Conservation (phyloP, 495 filamentous ascomycete species). For the Trichoderma virens region DNA sequence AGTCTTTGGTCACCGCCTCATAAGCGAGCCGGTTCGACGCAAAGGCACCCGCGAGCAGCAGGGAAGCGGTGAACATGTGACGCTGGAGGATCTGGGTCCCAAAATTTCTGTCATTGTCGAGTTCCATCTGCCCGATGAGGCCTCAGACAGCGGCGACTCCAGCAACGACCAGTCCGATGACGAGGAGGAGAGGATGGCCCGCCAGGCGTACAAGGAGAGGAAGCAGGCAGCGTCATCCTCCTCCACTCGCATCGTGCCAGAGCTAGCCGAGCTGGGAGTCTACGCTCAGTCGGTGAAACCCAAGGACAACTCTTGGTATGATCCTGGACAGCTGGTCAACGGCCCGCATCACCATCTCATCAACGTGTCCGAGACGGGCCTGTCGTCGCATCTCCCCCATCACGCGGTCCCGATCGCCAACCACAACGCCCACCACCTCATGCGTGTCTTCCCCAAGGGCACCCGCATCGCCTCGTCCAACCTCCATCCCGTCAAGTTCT, state of each 20-base stretch:
- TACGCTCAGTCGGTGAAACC: slow-evolving; percentile 53
- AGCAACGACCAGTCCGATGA: slow-evolving; percentile 24
- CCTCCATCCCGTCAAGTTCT: slow-evolving; percentile 42
- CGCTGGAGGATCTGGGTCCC: slow-evolving; percentile 37
- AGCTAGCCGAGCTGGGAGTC: slow-evolving; percentile 45
- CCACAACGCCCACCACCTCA: slow-evolving; percentile 45
- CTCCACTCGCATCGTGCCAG: slow-evolving; percentile 38
- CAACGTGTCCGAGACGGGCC: slow-evolving; percentile 46
- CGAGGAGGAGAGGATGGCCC: slow-evolving; percentile 34
- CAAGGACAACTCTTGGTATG: slow-evolving; percentile 43
- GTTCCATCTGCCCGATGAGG: slow-evolving; percentile 42
- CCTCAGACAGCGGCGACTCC: slow-evolving; percentile 18
- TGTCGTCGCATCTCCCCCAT: slow-evolving; percentile 29
- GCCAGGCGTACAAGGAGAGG: slow-evolving; percentile 27
- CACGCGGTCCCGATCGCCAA: slow-evolving; percentile 31
- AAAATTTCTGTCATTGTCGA: slow-evolving; percentile 51
- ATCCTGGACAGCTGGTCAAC: slow-evolving; percentile 25
- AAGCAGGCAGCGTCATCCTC: slow-evolving; percentile 28
- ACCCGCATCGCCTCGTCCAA: slow-evolving; percentile 48
- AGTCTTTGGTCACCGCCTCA: slow-evolving; percentile 41
- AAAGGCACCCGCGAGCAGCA: slow-evolving; percentile 36
- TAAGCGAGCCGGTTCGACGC: slow-evolving; percentile 35
- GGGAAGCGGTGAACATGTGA: slow-evolving; percentile 31
- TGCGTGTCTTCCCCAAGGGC: slow-evolving; percentile 51
- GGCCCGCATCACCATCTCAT: slow-evolving; percentile 49